These are phyloP conservation scores for Galerina marginata DNA, from an alignment of 768 basidiomycete genomes.

Conservation along the genomic window DNA sequence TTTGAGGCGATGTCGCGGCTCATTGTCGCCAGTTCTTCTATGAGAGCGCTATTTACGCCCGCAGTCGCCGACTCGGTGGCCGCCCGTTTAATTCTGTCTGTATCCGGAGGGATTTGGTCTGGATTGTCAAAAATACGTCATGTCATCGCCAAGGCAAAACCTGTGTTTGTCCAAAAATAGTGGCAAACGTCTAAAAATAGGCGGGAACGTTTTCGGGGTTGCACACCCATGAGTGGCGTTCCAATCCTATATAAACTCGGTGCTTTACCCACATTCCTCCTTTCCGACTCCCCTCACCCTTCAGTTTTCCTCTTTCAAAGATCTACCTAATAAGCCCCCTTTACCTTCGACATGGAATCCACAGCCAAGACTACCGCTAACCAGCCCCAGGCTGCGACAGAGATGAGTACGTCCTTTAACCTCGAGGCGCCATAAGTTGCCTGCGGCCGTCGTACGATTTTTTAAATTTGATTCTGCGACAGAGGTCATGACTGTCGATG, in stretches of 20 bases:
- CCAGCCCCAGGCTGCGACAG: constrained; percentile 64
- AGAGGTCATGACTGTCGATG: constrained; percentile 55
- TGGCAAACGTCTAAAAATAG: constrained; percentile 6
- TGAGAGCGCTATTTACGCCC: neutral
- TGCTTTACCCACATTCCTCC: constrained; percentile 8
- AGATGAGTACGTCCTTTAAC: constrained; percentile 61
- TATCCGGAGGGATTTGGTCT: neutral
- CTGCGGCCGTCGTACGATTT: neutral
- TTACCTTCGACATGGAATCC: constrained; percentile 14
- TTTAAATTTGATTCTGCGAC: constrained; percentile 1
- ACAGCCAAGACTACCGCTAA: constrained; percentile 39
- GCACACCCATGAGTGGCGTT: neutral
- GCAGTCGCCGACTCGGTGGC: too few relatives aligned
- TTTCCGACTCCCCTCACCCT: constrained; percentile 1
- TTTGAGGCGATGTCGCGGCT: too few relatives aligned
- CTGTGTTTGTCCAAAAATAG: neutral
- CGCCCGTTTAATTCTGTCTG: too few relatives aligned
- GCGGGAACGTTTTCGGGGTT: constrained; percentile 3
- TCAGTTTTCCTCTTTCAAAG: constrained; percentile 4
- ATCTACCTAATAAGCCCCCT: neutral
- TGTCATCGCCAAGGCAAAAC: neutral
- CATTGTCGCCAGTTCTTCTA: too few relatives aligned
- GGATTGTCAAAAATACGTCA: neutral
- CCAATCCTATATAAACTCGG: constrained; percentile 14
- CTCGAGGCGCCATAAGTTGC: neutral